Evolutionary conservation across 2,329 filamentous ascomycete species (phyloP), one percentile per base, ranked within the genome.

Genomic region (Fusarium bulbicola): DNA sequence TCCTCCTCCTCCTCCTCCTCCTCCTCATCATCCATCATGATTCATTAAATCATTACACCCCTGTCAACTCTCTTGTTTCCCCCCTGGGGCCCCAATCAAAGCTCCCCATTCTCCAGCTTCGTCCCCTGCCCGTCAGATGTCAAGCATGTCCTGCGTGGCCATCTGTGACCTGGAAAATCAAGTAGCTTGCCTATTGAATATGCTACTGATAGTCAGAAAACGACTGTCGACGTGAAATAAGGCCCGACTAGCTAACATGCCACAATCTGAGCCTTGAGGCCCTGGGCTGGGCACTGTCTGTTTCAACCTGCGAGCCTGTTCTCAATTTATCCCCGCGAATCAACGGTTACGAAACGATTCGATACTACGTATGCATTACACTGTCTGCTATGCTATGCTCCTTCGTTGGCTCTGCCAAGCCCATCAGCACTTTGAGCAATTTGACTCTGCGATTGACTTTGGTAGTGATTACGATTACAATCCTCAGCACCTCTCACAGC

Each of bases 191-290:
- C 64, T 67, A 68, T 66, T 59, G 52, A 72, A 69, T 62, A 68
- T 60, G 59, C 61, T 39, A 45, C 39, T 43, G 50, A 39, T 36
- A 50, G 32, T 39, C 60, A 26, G 30, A 56, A 61, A 42, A 46
- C 39, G 45, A 66, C 66, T 26, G 34, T 64, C 40, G 34, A 60
- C 42, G 34, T 69, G 63, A 75, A 70, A 74, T 75, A 75, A 74
- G 72, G 72, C 72, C 72, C 72, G 72, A 75, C 72, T 74, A 47
- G 64, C 50, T 61, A 73, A 73, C 72, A 74, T 70, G 65, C 68
- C 72, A 74, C 61, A 60, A 30, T 30, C 30, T 56, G 50, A 52
- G 20, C 43, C n/a, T 40, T 54, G 4, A 24, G n/a, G 40, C n/a
- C n/a, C 24, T 54, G 34, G 50, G 34, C 24, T 54, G 34, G 50